phyloP scores from a whole-genome alignment of 2,329 filamentous ascomycete species.

The Intubia oerlemansii region DNA sequence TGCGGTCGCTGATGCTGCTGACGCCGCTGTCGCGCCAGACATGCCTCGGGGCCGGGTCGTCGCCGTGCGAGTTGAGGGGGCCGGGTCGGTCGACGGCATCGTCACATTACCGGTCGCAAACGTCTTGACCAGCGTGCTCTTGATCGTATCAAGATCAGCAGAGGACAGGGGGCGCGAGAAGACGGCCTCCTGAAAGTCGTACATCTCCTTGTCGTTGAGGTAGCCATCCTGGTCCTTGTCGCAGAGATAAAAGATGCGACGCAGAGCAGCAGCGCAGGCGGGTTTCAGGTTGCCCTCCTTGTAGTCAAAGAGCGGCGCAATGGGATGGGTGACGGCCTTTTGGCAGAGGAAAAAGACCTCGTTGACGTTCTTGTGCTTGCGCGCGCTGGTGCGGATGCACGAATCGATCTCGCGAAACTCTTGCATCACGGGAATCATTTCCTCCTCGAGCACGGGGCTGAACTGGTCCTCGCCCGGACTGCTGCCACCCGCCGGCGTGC shows the following conservation, averaged over 20 bases:
- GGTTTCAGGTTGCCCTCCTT: slow-evolving; percentile 83
- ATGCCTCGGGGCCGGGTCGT: too few species aligned
- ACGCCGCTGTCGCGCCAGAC: too few species aligned
- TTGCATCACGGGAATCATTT: slow-evolving; percentile 95
- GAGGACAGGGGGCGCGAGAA: slow-evolving; percentile 71
- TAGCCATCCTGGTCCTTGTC: slow-evolving; percentile 93
- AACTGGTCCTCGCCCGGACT: slow-evolving; percentile 37
- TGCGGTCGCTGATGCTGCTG: too few species aligned
- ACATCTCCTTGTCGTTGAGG: slow-evolving; percentile 72
- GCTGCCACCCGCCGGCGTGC: slow-evolving; percentile 1
- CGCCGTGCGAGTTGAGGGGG: not conserved
- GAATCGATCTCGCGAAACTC: slow-evolving; percentile 99
- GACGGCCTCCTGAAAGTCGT: slow-evolving; percentile 75
- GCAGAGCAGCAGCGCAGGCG: slow-evolving; percentile 66
- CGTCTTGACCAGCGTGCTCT: slow-evolving; percentile 56
- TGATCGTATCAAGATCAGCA: slow-evolving; percentile 79
- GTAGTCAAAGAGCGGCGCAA: slow-evolving; percentile 88
- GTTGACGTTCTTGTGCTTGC: slow-evolving; percentile 84
- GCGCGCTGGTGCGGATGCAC: slow-evolving; percentile 83
- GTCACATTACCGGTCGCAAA: slow-evolving; percentile 30
- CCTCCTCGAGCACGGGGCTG: slow-evolving; percentile 76
- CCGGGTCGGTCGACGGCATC: slow-evolving; percentile 50
- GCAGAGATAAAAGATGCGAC: slow-evolving; percentile 83
- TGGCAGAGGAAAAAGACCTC: slow-evolving; percentile 96
- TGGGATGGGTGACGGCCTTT: slow-evolving; percentile 92